Conservation (phyloP, 2,329 filamentous ascomycete genomes). For the Talaromyces sp. region DNA sequence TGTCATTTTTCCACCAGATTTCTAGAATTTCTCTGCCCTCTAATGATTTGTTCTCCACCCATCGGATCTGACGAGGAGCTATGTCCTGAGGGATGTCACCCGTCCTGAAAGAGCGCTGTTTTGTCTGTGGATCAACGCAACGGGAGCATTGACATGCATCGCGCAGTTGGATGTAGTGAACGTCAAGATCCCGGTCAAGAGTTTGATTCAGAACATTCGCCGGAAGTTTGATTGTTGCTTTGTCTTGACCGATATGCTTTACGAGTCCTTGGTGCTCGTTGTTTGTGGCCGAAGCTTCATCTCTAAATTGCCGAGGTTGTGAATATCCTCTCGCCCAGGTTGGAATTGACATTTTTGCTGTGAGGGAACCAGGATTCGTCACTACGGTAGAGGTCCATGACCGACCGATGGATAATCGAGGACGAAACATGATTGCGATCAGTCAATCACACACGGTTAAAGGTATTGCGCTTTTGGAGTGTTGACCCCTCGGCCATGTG, state of each 20-base stretch:
- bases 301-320: slow-evolving; percentile 9
- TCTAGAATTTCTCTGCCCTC: slow-evolving; percentile 41
- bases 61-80: slow-evolving; percentile 32
- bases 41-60: slow-evolving; percentile 15
- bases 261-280: not conserved
- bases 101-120: slow-evolving; percentile 62
- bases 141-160: slow-evolving; percentile 53
- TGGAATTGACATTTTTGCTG: not conserved
- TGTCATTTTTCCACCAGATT: slow-evolving; percentile 61
- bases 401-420: slow-evolving; percentile 17
- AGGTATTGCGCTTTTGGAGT: not conserved
- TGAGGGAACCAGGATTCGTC: not conserved
- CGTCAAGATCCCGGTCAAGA: not conserved
- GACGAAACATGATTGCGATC: slow-evolving; percentile 6
- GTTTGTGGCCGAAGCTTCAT: not conserved
- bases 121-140: slow-evolving; percentile 58
- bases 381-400: not conserved
- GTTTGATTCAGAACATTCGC: not conserved
- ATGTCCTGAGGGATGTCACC: slow-evolving; percentile 59
- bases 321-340: not conserved
- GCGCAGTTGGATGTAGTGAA: slow-evolving; percentile 40
- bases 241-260: not conserved
- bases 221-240: slow-evolving; percentile 2
- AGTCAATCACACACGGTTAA: not conserved
- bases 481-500: not conserved